Base-by-base conservation (phyloP, 1,284 basidiomycete species). In the Trichosporon ovoides region DNA sequence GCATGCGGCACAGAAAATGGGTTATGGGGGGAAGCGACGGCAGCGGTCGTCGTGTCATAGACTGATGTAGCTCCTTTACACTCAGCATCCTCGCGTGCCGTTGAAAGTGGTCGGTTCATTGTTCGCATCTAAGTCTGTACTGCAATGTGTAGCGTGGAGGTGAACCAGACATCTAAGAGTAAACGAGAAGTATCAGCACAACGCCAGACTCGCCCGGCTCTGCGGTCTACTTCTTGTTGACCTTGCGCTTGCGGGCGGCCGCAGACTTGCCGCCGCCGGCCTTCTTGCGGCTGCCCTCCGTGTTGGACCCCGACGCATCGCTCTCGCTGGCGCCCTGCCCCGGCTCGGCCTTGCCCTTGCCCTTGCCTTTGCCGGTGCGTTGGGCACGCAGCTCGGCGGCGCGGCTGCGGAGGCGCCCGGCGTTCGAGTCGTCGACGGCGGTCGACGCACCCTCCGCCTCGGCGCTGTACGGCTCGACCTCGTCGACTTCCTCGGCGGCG, bases 231-330 rank as follows among this genome's bases (percentile, higher is more conserved):
- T 74, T 72, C 58, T 73, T 74, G 58, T 68, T 55, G 7, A 74
- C 66, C 65, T 77, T 77, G 58, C 75, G 65, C 59, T 72, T 62
- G 40, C 74, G 65, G 43, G 67, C 67, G 3, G 60, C 75, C 3
- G 66, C 70, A 3, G 74, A 68, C 61, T 74, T 74, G 18, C 73
- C 75, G 3, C 73, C 75, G 3, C 66, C 70, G 3, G 57, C 46
- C 64, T 66, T 70, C 59, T 69, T 72, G 64, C 68, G 69, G 56
- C 68, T 68, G 46, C 61, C 53, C 35, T 58, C 46, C 22, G 55
- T 43, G 11, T 60, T 53, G 34, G 43, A 53, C 34, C 55, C 59
- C 16, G 54, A 38, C 3, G 38, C 49, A 2, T 48, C 43, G 24
- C 43, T 48, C 43, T 48, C 43, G 43, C 50, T 55, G 0, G 51